Base-by-base conservation (phyloP, 148 eudicot genomes). In the Pharnaceum exiguum region DNA sequence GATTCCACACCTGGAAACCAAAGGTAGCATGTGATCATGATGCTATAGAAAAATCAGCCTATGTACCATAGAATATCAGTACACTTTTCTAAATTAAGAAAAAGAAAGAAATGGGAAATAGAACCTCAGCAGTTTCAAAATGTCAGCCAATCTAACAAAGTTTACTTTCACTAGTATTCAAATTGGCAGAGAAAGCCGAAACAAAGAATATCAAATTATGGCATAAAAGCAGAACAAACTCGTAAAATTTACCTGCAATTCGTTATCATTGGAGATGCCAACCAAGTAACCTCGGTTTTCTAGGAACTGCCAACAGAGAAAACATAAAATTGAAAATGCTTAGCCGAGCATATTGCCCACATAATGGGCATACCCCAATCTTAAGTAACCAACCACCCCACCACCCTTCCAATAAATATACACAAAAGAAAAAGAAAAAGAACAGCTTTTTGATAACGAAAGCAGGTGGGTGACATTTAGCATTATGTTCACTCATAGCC, bases 241-340 rank as follows among this genome's bases (percentile, higher is more conserved):
- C 13, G 44, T 46, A 37, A 42, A 3, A 47, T 48, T 30, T 27
- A 85, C 91, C 85, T 85, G 82, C 59, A 85, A 77, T 46, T 77
- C 72, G 60, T 85, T 75, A 70, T 77, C 85, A 59, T 70, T 75
- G 54, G 77, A 62, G 60, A 85, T 61, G 55, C 85, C 72, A 51
- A 85, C 74, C 72, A 85, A 56, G 55, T 71, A 71, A 12, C 91
- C 87, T 79, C 79, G 78, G 68, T 85, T 85, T 63, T 70, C 73
- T 71, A 85, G 69, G 68, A 85, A 85, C 91, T 85, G 85, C 71
- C 46, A 52, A 39, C 51, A 43, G 62, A 71, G 15, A 46, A 62
- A 35, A 32, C 42, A 51, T 1, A 30, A 4, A 46, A 31, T 40
- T 36, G 59, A 54, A 52, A 24, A 39, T 26, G 11, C 46, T 9